phyloP scores from a whole-genome alignment of 2,329 filamentous ascomycete species.

The Alternaria sp. region DNA sequence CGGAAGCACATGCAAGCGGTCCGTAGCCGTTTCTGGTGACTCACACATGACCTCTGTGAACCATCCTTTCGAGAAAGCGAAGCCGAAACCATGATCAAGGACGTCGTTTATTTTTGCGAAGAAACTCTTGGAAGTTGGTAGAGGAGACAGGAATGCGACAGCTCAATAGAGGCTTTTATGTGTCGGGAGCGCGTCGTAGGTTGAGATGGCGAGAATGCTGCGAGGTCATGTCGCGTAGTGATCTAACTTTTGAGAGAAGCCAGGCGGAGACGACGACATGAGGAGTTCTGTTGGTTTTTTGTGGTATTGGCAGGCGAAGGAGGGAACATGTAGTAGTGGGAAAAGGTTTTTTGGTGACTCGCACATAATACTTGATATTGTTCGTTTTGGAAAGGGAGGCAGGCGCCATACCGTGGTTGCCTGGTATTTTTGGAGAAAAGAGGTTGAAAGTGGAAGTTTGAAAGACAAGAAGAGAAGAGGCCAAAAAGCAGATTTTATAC shows the following conservation, averaged over 20 bases:
- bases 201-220: not conserved
- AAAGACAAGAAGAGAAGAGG: not conserved
- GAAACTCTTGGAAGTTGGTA: not conserved
- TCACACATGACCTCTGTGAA: no score
- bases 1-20: not conserved
- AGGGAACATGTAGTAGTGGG: not conserved
- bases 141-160: not conserved
- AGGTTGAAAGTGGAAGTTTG: not conserved
- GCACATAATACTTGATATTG: not conserved
- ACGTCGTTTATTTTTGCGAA: not conserved
- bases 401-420: no score
- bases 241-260: not conserved
- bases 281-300: rapidly evolving
- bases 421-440: not conserved
- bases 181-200: not conserved
- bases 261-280: not conserved
- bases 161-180: not conserved
- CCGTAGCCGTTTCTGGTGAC: not conserved
- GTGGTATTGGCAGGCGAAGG: not conserved
- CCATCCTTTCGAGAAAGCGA: not conserved
- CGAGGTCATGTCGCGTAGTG: not conserved
- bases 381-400: not conserved
- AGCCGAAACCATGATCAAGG: not conserved
- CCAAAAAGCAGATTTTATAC: not conserved
- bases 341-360: not conserved